Evolutionary conservation across 2,329 filamentous ascomycete genomes (phyloP), one percentile per base, ranked within the genome.

Genomic region (Pseudofabraea citricarpa): DNA sequence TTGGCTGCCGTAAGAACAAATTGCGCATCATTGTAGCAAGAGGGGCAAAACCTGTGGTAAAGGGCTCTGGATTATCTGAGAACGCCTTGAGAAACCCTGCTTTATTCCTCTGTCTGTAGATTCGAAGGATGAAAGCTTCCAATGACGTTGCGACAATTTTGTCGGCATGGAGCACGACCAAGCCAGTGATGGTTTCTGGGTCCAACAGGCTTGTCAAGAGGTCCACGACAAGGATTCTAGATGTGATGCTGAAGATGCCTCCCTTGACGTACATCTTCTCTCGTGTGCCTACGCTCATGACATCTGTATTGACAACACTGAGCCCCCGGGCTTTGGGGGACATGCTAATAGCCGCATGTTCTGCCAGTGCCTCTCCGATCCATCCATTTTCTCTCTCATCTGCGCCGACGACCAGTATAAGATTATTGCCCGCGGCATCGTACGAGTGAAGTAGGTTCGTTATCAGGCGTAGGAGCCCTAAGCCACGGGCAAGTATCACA

Each of bases 371-470:
- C 70, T 97, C 93, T 54, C 93, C 93, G 47, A 98, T 90, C 90
- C 91, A 97, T 44, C 85, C 83, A 78, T 96, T 96, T 61, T 98
- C 93, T 47, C 87, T 81, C 24, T 96, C 90, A 47, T 93, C 87
- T 26, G 93, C 90, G 8, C 90, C 90, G 32, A 97, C 81, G 16
- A 98, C 69, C 35, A 98, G 73, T 38, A 98, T 83, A 43, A 98
- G 72, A 60, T 95, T 97, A 67, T 93, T 94, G 12, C 93, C 93
- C 3, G 89, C 89, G 1, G 90, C 90, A 75, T 98, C 93, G 68
- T 96, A 96, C 16, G 90, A 90, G 66, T 98, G 93, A 21, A 98
- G 79, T 29, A 98, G 78, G 62, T 97, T 98, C n/a, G 89, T 94
- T 59, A 96, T 79, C 45, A 98, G 79, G 54, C 90, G 88, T 63